Evolutionary conservation across 345 rosid species (phyloP).

Genomic region (Reutealis trisperma): DNA sequence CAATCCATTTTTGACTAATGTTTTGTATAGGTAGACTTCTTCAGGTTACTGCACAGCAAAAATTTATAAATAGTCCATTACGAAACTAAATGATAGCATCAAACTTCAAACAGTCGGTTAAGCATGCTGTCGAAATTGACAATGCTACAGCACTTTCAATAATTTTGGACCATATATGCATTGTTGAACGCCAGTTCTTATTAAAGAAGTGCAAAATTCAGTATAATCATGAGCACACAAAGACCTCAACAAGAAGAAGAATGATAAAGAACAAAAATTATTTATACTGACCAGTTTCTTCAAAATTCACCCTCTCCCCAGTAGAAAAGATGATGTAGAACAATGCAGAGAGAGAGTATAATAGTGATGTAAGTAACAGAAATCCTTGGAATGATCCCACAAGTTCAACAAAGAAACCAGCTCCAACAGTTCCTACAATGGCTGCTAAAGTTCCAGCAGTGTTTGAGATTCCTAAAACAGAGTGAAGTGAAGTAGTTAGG

Average conservation of each 20-base stretch:
- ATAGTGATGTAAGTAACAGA: slow-evolving; percentile 65
- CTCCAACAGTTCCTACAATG: slow-evolving; percentile 90
- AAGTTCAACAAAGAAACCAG: slow-evolving; percentile 87
- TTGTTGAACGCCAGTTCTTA: neutral
- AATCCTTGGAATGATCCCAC: slow-evolving; percentile 94
- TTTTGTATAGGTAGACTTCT: neutral
- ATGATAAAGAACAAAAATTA: neutral
- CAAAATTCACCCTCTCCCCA: slow-evolving; percentile 79
- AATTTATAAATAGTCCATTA: neutral
- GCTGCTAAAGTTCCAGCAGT: slow-evolving; percentile 92
- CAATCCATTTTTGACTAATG: neutral
- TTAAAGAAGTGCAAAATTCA: neutral
- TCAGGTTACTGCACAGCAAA: slow-evolving; percentile 10
- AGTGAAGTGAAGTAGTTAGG: no score
- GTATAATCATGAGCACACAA: neutral
- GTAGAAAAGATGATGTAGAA: slow-evolving; percentile 76
- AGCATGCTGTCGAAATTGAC: neutral
- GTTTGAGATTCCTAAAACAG: slow-evolving; percentile 71
- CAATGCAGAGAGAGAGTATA: slow-evolving; percentile 71
- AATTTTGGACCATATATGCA: neutral
- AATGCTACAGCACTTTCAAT: no score
- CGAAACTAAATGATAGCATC: neutral
- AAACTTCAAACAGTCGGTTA: neutral
- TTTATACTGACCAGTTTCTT: slow-evolving; percentile 47
- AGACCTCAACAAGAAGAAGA: slow-evolving; percentile 2